These are phyloP conservation scores for Parmelia sp. DNA, from an alignment of 495 filamentous ascomycete species.

Conservation along the genomic window DNA sequence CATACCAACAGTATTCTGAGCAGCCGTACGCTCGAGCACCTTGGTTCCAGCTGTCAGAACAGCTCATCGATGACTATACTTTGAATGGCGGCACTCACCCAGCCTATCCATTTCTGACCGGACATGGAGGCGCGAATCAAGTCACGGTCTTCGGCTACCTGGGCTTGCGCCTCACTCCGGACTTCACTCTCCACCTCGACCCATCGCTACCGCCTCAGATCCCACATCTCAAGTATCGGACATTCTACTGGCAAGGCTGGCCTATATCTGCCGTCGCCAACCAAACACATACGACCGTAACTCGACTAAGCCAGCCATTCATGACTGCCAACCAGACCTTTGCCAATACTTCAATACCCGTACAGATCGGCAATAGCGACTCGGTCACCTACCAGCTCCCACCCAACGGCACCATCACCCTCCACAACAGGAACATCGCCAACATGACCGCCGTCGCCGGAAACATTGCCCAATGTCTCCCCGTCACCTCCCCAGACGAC, in stretches of 20 bases:
- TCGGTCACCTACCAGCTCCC: conserved; percentile 43
- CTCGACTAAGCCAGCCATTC: conserved; percentile 38
- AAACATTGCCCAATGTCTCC: conserved; percentile 64
- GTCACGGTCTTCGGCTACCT: conserved; percentile 57
- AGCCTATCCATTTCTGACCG: conserved; percentile 62
- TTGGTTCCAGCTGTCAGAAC: conserved; percentile 58
- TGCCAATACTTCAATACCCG: conserved; percentile 44
- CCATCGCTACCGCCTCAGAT: conserved; percentile 58
- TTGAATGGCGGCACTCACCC: conserved; percentile 62
- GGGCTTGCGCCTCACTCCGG: conserved; percentile 49
- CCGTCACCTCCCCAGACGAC: conserved; percentile 41
- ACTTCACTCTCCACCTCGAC: conserved; percentile 48
- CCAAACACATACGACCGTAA: conserved; percentile 58
- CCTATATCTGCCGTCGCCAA: conserved; percentile 58
- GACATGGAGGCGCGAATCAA: conserved; percentile 58
- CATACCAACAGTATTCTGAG: conserved; percentile 56
- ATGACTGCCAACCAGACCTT: conserved; percentile 43
- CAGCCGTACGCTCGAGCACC: conserved; percentile 46
- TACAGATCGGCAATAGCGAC: conserved; percentile 40
- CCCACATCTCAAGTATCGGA: conserved; percentile 54
- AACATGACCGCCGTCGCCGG: conserved; percentile 43
- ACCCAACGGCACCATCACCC: conserved; percentile 44
- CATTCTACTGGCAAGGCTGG: conserved; percentile 64
- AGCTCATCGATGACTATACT: conserved; percentile 58
- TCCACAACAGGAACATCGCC: conserved; percentile 53